These are phyloP conservation scores for Volvox africanus DNA, from an alignment of 139 green algal genomes.

Conservation along the genomic window DNA sequence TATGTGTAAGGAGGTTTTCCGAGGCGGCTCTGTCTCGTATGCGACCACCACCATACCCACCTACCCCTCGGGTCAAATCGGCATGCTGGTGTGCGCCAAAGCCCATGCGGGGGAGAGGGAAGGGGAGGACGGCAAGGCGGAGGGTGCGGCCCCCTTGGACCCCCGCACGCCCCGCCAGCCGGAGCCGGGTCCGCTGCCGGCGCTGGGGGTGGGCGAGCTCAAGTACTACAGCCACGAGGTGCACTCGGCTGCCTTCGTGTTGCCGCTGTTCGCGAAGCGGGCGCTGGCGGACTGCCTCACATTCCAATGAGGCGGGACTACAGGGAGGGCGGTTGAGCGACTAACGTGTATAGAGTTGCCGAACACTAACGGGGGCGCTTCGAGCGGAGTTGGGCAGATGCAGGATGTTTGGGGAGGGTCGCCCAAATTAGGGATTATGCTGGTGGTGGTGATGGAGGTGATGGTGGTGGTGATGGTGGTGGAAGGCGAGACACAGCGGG, in stretches of 20 bases:
- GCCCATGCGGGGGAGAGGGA: slow-evolving; percentile 16
- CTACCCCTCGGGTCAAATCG: slow-evolving; percentile 94
- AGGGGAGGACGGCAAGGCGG: slow-evolving; percentile 9
- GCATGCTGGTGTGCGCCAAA: slow-evolving; percentile 98
- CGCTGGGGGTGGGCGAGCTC: slow-evolving; percentile 33
- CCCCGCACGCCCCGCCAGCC: slow-evolving; percentile 63
- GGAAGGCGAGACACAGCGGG: too few relatives aligned
- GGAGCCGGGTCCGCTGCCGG: slow-evolving; percentile 39
- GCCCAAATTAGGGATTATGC: too few relatives aligned
- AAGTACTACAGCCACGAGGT: slow-evolving; percentile 93
- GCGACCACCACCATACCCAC: slow-evolving; percentile 97
- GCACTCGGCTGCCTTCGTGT: slow-evolving; percentile 91
- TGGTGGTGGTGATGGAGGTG: too few relatives aligned
- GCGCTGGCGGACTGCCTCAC: slow-evolving; percentile 73
- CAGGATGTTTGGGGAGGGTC: too few relatives aligned
- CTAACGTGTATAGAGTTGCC: too few relatives aligned
- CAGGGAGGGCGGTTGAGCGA: neutral
- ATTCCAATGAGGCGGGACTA: slow-evolving; percentile 55
- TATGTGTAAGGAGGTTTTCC: slow-evolving; percentile 93
- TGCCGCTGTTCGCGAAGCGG: slow-evolving; percentile 91
- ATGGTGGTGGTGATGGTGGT: too few relatives aligned
- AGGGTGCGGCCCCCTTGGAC: slow-evolving; percentile 57
- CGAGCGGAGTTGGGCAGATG: too few relatives aligned
- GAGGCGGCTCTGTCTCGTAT: slow-evolving; percentile 90
- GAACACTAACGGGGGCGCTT: too few relatives aligned